Evolutionary conservation across 768 basidiomycete species (phyloP).

Genomic region (Leccinum subgranulosum): DNA sequence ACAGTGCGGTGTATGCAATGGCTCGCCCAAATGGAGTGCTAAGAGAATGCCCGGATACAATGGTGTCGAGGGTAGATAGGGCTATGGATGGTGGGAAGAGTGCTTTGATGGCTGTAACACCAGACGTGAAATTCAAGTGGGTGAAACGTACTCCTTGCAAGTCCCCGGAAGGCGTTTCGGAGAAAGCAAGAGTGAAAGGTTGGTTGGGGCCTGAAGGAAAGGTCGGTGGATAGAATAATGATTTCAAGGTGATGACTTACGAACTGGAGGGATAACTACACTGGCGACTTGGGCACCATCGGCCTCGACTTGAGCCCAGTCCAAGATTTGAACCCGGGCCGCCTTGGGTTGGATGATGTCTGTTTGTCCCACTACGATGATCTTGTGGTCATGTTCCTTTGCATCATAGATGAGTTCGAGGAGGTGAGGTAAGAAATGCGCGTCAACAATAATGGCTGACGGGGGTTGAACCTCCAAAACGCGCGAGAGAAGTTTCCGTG

Average conservation of each 20-base stretch:
- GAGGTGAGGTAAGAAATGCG: conserved; percentile 61
- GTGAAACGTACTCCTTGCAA: conserved; percentile 66
- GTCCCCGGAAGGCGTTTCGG: conserved; percentile 46
- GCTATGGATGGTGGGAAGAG: conserved; percentile 72
- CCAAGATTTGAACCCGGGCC: conserved; percentile 52
- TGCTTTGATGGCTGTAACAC: conserved; percentile 75
- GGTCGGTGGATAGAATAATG: background rate
- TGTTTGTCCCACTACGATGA: conserved; percentile 73
- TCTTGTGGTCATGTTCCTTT: conserved; percentile 48
- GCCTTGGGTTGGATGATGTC: conserved; percentile 43
- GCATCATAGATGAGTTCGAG: conserved; percentile 71
- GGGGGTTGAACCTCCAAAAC: conserved; percentile 66
- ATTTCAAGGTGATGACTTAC: conserved; percentile 38
- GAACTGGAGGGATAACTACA: conserved; percentile 44
- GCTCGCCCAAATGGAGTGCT: conserved; percentile 77
- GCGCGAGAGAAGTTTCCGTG: conserved; percentile 56
- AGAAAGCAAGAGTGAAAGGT: conserved; percentile 69
- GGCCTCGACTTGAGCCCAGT: conserved; percentile 70
- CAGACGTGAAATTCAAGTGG: conserved; percentile 85
- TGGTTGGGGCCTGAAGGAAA: conserved; percentile 39
- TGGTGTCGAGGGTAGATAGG: conserved; percentile 68
- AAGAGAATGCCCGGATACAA: conserved; percentile 72
- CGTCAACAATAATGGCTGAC: conserved; percentile 70
- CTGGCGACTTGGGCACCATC: conserved; percentile 51
- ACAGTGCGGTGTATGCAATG: conserved; percentile 75